Percentiles rank a stretch among this genome's conserved stretches.
These are phyloP conservation scores for Phytophthora sp. DNA, from an alignment of 352 stramenopile genomes.

Conservation along the genomic window DNA sequence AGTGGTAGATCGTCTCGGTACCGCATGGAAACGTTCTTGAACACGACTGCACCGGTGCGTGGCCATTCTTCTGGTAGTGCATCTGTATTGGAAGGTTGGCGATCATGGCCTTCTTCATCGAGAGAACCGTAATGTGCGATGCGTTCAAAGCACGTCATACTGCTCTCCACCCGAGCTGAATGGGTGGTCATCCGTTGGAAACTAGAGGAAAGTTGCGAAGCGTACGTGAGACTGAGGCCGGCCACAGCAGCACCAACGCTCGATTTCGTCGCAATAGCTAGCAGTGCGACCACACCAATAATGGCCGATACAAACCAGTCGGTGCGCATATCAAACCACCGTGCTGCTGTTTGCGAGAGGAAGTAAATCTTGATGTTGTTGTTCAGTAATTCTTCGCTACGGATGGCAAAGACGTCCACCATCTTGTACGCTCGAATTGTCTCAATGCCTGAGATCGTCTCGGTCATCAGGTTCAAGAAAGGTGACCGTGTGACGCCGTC, in stretches of 20 bases:
- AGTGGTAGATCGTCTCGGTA: conserved; percentile 56
- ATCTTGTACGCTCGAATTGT: conserved; percentile 90
- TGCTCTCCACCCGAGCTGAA: conserved; percentile 54
- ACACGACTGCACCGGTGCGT: conserved; percentile 36
- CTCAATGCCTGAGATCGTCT: conserved; percentile 92
- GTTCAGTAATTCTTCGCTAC: conserved; percentile 47
- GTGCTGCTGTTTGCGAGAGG: conserved; percentile 45
- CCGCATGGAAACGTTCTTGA: conserved; percentile 51
- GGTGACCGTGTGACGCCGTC: conserved; percentile 91
- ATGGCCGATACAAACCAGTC: conserved; percentile 84
- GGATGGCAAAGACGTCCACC: conserved; percentile 36
- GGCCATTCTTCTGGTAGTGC: conserved; percentile 43
- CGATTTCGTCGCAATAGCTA: conserved; percentile 68
- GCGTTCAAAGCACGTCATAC: conserved; percentile 56
- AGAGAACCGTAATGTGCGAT: conserved; percentile 44
- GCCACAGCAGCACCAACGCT: conserved; percentile 33
- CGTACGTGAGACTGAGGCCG: conserved; percentile 47
- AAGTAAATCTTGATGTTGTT: conserved; percentile 52
- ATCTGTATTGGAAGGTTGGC: conserved; percentile 14
- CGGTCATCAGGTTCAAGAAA: conserved; percentile 92
- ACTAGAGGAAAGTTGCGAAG: conserved; percentile 50
- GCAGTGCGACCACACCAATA: conserved; percentile 87
- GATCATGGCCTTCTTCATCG: conserved; percentile 47
- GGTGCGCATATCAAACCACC: conserved; percentile 95
- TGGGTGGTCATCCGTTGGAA: conserved; percentile 42